Percentiles rank a stretch among this genome's conserved stretches.
phyloP scores from a whole-genome alignment of 768 basidiomycete genomes.

The Trametopsis cervina region DNA sequence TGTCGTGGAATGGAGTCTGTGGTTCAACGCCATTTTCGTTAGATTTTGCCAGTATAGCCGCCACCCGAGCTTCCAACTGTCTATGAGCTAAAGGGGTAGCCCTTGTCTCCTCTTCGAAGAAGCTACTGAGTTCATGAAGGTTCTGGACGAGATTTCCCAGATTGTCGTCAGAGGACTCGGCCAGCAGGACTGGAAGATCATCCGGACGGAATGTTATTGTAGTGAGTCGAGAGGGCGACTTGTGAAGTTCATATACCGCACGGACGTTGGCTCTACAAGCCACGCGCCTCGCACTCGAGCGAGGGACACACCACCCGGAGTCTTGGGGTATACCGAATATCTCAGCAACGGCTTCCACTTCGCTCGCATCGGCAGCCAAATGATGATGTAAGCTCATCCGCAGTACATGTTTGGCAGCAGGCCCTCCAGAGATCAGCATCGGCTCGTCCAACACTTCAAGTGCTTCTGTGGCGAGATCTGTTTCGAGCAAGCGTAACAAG shows the following conservation, averaged over 20 bases:
- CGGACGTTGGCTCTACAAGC: constrained; percentile 71
- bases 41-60: constrained; percentile 80
- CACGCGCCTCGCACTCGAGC: constrained; percentile 50
- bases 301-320: constrained; percentile 84
- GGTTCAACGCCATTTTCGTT: constrained; percentile 52
- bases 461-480: constrained; percentile 77
- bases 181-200: constrained; percentile 32
- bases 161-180: constrained; percentile 41
- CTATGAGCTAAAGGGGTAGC: constrained; percentile 20
- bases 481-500: constrained; percentile 79
- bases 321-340: constrained; percentile 79
- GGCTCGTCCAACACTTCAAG: constrained; percentile 94
- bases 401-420: constrained; percentile 77
- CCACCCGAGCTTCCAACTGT: constrained; percentile 65
- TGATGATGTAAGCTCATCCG: constrained; percentile 83
- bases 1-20: constrained; percentile 74
- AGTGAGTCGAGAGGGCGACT: constrained; percentile 60
- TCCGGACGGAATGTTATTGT: constrained; percentile 68
- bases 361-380: constrained; percentile 32
- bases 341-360: constrained; percentile 52
- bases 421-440: constrained; percentile 68
- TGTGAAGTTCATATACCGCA: constrained; percentile 83
- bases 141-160: constrained; percentile 75
- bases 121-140: constrained; percentile 67
- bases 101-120: constrained; percentile 49